Conservation (phyloP, 2,329 filamentous ascomycete genomes). For the Ceratocystis colombiana region DNA sequence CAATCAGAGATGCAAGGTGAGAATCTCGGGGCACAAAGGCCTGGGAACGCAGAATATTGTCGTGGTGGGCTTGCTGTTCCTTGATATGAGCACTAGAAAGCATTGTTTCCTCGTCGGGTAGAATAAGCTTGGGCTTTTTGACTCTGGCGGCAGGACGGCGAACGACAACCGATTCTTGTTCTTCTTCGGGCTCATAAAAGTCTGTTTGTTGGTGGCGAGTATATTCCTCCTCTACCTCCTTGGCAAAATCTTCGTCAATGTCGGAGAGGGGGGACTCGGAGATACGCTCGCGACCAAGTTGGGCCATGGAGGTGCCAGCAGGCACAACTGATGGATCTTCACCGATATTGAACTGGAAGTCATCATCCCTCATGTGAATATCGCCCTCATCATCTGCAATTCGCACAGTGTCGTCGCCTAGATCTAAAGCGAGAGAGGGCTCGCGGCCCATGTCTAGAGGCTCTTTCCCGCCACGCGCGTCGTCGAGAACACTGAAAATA, state of each 20-base stretch:
- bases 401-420: conserved; percentile 45
- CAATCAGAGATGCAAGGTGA: conserved; percentile 74
- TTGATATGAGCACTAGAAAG: conserved; percentile 69
- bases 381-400: conserved; percentile 57
- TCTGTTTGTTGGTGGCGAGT: conserved; percentile 43
- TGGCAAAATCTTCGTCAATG: conserved; percentile 53
- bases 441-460: conserved; percentile 42
- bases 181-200: conserved; percentile 52
- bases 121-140: conserved; percentile 67
- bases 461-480: conserved; percentile 45
- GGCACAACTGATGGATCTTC: conserved; percentile 50
- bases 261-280: conserved; percentile 62
- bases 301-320: conserved; percentile 34
- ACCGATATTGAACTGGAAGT: conserved; percentile 52
- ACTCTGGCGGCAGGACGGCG: conserved; percentile 62
- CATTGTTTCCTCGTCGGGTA: conserved; percentile 70
- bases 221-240: conserved; percentile 50
- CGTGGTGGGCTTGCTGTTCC: conserved; percentile 73
- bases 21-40: conserved; percentile 81
- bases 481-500: conserved; percentile 55
- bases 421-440: conserved; percentile 45
- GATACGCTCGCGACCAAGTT: conserved; percentile 49
- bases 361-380: conserved; percentile 50
- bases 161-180: conserved; percentile 48
- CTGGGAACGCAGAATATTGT: conserved; percentile 72